phyloP scores from a whole-genome alignment of 192 early-diverging fungal species.

The Linnemannia hyalina region DNA sequence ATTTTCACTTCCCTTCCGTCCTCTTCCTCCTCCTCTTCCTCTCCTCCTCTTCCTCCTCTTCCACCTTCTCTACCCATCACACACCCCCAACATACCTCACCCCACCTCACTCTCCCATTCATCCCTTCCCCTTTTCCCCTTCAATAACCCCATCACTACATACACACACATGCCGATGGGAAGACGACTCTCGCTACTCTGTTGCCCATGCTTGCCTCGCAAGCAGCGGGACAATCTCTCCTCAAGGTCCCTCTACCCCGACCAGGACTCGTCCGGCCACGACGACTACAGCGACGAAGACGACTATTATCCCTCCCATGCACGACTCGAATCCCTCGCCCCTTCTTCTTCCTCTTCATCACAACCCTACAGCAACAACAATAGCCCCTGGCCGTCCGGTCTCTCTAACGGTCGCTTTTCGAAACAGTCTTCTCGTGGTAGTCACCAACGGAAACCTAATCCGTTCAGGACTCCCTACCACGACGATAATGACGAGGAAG shows the following conservation, averaged over 20 bases:
- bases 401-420: constrained; percentile 39
- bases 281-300: constrained; percentile 46
- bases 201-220: constrained; percentile 44
- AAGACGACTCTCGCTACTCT: constrained; percentile 13
- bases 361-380: not conserved
- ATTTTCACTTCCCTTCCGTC: not conserved
- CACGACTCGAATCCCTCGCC: not conserved
- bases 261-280: constrained; percentile 38
- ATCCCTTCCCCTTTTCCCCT: not conserved
- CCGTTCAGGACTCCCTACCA: constrained; percentile 24
- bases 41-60: not conserved
- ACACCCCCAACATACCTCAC: not conserved
- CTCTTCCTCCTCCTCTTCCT: not conserved
- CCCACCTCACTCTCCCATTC: not conserved
- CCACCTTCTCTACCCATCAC: not conserved
- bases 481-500: constrained; percentile 14
- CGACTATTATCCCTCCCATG: constrained; percentile 5
- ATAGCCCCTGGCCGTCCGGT: constrained; percentile 34
- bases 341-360: not conserved
- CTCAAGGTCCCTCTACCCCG: constrained; percentile 34
- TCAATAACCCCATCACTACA: not conserved
- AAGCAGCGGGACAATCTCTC: constrained; percentile 53
- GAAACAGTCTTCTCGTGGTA: not conserved
- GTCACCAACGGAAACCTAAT: constrained; percentile 20
- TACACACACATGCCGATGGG: constrained; percentile 20